Evolutionary conservation across 257 asterid species (phyloP).

Genomic region (Ballota nigra): DNA sequence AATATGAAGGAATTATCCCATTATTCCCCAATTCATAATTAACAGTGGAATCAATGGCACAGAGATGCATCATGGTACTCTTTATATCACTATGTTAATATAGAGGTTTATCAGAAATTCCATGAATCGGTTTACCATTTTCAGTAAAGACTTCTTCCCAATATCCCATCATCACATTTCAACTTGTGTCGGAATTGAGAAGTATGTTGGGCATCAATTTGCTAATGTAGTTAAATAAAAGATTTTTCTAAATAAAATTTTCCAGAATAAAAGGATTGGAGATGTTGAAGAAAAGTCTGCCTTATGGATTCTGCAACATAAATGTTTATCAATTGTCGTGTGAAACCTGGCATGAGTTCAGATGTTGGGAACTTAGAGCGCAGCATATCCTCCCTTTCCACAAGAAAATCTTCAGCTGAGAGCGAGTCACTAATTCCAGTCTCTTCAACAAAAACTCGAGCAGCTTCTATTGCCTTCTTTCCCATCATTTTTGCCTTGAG

Average conservation of each 20-base stretch:
- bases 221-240: too few species aligned
- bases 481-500: slow-evolving; percentile 99
- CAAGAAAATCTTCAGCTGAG: slow-evolving; percentile 87
- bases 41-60: neutral
- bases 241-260: too few species aligned
- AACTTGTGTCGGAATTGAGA: neutral
- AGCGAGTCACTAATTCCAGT: slow-evolving; percentile 70
- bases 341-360: slow-evolving; percentile 93
- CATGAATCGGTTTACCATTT: neutral
- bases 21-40: neutral
- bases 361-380: slow-evolving; percentile 67
- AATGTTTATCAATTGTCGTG: neutral
- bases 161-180: neutral
- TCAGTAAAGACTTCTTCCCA: neutral
- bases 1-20: neutral
- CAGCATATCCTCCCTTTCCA: slow-evolving; percentile 87
- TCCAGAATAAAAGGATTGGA: neutral
- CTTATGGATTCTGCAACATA: neutral
- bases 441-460: slow-evolving; percentile 87
- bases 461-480: slow-evolving; percentile 94
- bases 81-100: neutral
- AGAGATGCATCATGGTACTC: neutral
- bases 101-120: neutral
- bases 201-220: neutral
- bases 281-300: neutral